Evolutionary conservation across 768 basidiomycete genomes (phyloP).

Genomic region (Lentinula sp.): DNA sequence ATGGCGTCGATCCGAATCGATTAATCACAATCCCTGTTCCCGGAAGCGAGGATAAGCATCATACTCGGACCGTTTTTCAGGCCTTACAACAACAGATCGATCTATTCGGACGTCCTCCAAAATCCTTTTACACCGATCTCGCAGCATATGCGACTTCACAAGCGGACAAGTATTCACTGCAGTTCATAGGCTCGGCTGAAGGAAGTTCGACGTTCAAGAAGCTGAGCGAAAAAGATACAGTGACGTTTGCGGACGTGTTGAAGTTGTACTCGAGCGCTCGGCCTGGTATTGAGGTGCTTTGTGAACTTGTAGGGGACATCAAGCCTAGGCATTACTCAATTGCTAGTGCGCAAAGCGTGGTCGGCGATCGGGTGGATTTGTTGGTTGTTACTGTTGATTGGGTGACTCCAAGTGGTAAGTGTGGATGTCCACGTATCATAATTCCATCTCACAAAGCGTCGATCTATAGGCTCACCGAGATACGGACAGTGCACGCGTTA

Average conservation of each 20-base stretch:
- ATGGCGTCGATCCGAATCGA: slow-evolving; percentile 75
- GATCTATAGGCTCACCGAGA: slow-evolving; percentile 53
- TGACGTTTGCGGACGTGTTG: slow-evolving; percentile 88
- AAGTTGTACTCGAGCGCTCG: slow-evolving; percentile 69
- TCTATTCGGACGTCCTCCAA: slow-evolving; percentile 92
- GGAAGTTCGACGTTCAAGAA: slow-evolving; percentile 93
- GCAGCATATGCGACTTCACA: slow-evolving; percentile 65
- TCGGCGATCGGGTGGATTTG: slow-evolving; percentile 91
- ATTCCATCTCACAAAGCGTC: background rate
- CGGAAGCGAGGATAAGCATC: slow-evolving; percentile 59
- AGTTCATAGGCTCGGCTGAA: slow-evolving; percentile 92
- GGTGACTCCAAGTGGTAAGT: slow-evolving; percentile 76
- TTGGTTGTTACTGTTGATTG: slow-evolving; percentile 97
- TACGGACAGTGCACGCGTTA: slow-evolving; percentile 98
- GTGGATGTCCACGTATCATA: background rate
- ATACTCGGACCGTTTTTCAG: slow-evolving; percentile 94
- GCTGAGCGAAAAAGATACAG: slow-evolving; percentile 89
- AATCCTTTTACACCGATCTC: slow-evolving; percentile 90
- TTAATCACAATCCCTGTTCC: slow-evolving; percentile 79
- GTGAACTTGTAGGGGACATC: slow-evolving; percentile 89
- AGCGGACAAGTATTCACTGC: slow-evolving; percentile 72
- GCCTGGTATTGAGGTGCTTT: slow-evolving; percentile 79
- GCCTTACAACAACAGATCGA: slow-evolving; percentile 95
- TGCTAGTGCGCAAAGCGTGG: slow-evolving; percentile 90
- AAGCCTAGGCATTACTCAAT: slow-evolving; percentile 99